phyloP scores from a whole-genome alignment of 805 yeast genomes.

The Phaffomyces opuntiae region DNA sequence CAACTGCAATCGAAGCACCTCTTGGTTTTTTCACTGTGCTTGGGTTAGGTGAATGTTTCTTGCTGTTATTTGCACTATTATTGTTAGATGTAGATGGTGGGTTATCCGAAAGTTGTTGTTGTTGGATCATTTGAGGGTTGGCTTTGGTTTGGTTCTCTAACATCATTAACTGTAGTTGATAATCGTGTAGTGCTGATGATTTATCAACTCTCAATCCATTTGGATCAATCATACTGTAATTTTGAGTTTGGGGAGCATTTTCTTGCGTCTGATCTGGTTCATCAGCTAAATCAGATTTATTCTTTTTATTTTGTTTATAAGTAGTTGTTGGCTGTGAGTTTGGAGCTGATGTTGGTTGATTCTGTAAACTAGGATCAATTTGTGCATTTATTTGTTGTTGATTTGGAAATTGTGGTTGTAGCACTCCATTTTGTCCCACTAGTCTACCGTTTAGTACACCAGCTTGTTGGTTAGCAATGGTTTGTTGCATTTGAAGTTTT shows the following conservation, averaged over 20 bases:
- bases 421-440: slow-evolving; percentile 12
- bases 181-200: slow-evolving; percentile 61
- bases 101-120: not conserved
- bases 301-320: not conserved
- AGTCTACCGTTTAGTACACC: slow-evolving; percentile 1
- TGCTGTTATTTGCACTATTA: not conserved
- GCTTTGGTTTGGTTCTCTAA: slow-evolving; percentile 66
- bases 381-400: slow-evolving; percentile 1
- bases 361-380: not conserved
- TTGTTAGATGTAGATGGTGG: not conserved
- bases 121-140: not conserved
- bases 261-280: not conserved
- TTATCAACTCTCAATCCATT: slow-evolving; percentile 16
- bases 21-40: slow-evolving; percentile 2
- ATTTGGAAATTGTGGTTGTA: slow-evolving; percentile 1
- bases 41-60: not conserved
- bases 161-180: slow-evolving; percentile 71
- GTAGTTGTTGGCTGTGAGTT: not conserved
- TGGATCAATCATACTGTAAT: slow-evolving; percentile 7
- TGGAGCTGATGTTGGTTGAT: not conserved
- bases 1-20: slow-evolving; percentile 16
- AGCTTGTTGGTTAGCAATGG: slow-evolving; percentile 3
- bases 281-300: not conserved
- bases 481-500: slow-evolving; percentile 10
- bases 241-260: not conserved